Evolutionary conservation across 495 filamentous ascomycete genomes (phyloP).

Genomic region (Bryoglossum gracile): DNA sequence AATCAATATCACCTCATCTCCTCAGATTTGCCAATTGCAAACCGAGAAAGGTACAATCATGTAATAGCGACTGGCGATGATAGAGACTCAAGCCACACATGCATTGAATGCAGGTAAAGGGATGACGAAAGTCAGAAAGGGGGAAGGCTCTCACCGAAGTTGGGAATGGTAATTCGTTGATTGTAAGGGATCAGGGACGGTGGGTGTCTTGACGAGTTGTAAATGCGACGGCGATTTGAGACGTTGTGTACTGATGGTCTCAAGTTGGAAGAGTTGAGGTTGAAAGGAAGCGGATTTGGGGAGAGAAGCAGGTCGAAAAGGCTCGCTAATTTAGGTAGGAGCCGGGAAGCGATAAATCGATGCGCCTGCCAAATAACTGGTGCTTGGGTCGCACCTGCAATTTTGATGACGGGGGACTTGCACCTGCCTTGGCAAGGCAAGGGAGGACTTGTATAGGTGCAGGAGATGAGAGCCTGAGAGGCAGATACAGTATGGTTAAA

Average conservation of each 20-base stretch:
- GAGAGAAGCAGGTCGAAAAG: constrained; percentile 15
- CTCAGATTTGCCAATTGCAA: not conserved
- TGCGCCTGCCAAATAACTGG: constrained; percentile 6
- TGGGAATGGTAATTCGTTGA: not conserved
- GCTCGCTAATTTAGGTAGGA: constrained; percentile 1
- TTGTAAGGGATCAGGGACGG: not conserved
- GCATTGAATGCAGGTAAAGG: constrained; percentile 6
- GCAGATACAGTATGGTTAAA: too few species aligned
- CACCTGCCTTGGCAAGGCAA: too few species aligned
- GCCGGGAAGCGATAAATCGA: constrained; percentile 8
- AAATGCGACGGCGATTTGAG: constrained; percentile 11
- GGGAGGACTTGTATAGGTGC: too few species aligned
- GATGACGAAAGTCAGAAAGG: constrained; percentile 23
- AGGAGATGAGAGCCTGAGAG: too few species aligned
- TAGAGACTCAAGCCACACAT: not conserved
- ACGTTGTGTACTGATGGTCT: constrained; percentile 4
- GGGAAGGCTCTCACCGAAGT: constrained; percentile 15
- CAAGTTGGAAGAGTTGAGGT: constrained; percentile 12
- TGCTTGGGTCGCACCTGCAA: constrained; percentile 12
- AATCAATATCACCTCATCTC: too few species aligned
- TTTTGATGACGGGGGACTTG: too few species aligned
- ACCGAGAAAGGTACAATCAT: not conserved
- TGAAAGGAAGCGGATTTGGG: constrained; percentile 13
- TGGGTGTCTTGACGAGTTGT: not conserved
- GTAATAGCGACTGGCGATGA: not conserved